Percentiles rank a stretch among this genome's conserved stretches.
These are phyloP conservation scores for Neurospora terricola DNA, from an alignment of 495 filamentous ascomycete species.

Conservation along the genomic window DNA sequence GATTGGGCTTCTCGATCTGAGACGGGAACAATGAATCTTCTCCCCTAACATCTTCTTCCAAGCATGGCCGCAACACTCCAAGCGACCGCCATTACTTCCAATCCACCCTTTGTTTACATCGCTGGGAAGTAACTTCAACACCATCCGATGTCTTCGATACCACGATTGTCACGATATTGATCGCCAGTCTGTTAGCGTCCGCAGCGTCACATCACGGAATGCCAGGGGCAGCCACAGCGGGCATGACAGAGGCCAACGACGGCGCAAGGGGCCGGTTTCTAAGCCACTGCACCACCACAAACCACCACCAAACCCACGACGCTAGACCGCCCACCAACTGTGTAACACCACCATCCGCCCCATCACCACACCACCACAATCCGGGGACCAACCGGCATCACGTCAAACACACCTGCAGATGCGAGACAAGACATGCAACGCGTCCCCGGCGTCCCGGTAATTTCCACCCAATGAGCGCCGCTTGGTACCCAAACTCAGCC, in stretches of 20 bases:
- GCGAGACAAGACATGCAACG: neutral
- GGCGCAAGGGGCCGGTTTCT: neutral
- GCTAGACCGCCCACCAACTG: neutral
- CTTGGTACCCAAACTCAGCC: neutral
- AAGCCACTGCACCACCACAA: neutral
- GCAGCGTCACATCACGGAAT: neutral
- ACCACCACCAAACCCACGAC: neutral
- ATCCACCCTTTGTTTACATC: neutral
- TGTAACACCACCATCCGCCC: neutral
- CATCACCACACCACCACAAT: neutral
- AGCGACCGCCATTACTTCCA: neutral
- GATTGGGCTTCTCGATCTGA: neutral
- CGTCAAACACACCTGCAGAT: neutral
- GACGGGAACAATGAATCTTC: neutral
- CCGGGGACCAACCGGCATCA: neutral
- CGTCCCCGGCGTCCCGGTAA: neutral
- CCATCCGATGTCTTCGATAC: neutral
- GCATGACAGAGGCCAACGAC: neutral
- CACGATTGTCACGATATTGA: neutral
- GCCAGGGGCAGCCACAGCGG: neutral
- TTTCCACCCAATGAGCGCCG: neutral
- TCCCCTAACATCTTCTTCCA: neutral
- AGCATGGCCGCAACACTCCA: neutral
- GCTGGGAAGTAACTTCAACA: neutral
- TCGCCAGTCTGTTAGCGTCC: neutral